Evolutionary conservation across 2,329 filamentous ascomycete genomes (phyloP).

Genomic region (Davidsoniella eucalypti): DNA sequence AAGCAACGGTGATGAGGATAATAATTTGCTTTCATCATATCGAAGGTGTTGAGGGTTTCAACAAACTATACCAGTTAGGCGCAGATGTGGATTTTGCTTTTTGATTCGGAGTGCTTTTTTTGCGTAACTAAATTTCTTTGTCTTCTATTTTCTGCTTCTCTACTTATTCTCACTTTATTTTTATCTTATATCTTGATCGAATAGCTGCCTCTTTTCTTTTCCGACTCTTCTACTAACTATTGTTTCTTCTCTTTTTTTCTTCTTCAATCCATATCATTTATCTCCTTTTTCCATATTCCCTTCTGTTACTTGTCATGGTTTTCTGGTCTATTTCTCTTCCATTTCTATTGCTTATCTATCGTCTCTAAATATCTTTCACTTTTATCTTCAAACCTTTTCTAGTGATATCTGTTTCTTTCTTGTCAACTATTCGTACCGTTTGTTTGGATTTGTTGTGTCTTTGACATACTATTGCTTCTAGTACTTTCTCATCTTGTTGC

Average conservation of each 20-base stretch:
- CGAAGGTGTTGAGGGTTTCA: constrained; percentile 21
- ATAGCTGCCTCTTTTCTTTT: constrained; percentile 10
- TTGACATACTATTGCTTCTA: too few relatives aligned
- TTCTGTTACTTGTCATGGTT: neutral
- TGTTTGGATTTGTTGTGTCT: too few relatives aligned
- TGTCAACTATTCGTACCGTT: too few relatives aligned
- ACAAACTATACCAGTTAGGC: constrained; percentile 21
- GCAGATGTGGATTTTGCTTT: constrained; percentile 16
- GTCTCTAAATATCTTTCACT: neutral
- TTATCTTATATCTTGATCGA: too few relatives aligned
- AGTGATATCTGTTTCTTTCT: too few relatives aligned
- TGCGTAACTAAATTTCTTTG: constrained; percentile 10
- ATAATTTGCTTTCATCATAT: constrained; percentile 13
- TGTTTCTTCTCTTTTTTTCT: constrained; percentile 4
- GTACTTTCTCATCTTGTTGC: too few relatives aligned
- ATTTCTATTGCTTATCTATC: neutral
- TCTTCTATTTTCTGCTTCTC: constrained; percentile 14
- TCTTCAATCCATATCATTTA: neutral
- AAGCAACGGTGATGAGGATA: constrained; percentile 13
- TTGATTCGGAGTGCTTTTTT: constrained; percentile 15
- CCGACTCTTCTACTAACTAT: constrained; percentile 13
- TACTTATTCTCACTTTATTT: too few relatives aligned
- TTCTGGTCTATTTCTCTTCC: neutral
- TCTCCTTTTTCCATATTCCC: neutral
- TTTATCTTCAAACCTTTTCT: neutral